These are phyloP conservation scores for Areca catechu DNA, from an alignment of 176 grass and related monocot genomes.

Conservation along the genomic window DNA sequence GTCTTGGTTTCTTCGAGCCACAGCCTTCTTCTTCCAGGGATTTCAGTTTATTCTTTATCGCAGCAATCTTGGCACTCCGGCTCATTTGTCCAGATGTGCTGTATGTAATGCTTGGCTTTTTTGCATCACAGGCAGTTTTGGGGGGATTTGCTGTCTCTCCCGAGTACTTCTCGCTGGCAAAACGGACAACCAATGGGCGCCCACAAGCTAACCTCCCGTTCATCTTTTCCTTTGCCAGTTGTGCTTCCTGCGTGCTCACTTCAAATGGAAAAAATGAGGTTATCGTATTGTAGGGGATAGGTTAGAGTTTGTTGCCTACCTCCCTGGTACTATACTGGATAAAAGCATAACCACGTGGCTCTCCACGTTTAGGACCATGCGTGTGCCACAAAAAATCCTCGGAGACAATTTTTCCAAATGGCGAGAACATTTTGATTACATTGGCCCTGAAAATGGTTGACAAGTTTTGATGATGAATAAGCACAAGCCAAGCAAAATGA, in stretches of 20 bases:
- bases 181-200: slow-evolving; percentile 63
- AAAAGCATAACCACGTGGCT: slow-evolving; percentile 86
- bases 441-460: slow-evolving; percentile 33
- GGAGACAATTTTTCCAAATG: slow-evolving; percentile 59
- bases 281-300: not conserved
- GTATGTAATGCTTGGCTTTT: slow-evolving; percentile 25
- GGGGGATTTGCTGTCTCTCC: slow-evolving; percentile 13
- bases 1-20: slow-evolving; percentile 57
- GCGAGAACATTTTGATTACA: slow-evolving; percentile 92
- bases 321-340: slow-evolving; percentile 84
- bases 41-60: slow-evolving; percentile 74
- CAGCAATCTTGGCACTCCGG: slow-evolving; percentile 63
- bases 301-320: slow-evolving; percentile 42
- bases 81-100: slow-evolving; percentile 38
- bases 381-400: slow-evolving; percentile 86
- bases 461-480: too few relatives aligned
- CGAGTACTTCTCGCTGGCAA: slow-evolving; percentile 67
- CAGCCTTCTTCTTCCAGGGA: slow-evolving; percentile 55
- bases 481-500: not conserved
- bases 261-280: slow-evolving; percentile 72
- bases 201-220: slow-evolving; percentile 62
- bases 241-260: slow-evolving; percentile 94
- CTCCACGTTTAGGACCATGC: slow-evolving; percentile 63
- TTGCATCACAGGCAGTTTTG: slow-evolving; percentile 25
- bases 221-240: slow-evolving; percentile 80